Base-by-base conservation (phyloP, 1,139 yeast species). In the Lodderomyces pseudojiufengensis region DNA sequence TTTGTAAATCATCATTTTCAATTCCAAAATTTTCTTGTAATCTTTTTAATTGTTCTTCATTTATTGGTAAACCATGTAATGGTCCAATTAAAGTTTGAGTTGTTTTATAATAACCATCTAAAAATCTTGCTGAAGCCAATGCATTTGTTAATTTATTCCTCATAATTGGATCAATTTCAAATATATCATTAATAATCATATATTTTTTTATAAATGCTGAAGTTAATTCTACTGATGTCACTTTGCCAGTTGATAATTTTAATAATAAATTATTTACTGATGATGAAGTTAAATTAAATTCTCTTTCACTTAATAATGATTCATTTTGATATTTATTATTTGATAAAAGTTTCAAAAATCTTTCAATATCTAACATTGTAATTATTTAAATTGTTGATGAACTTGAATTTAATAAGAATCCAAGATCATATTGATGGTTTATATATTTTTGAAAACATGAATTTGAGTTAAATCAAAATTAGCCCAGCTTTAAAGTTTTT, bases 21-120 rank as follows among this genome's bases (percentile, higher is more conserved):
- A 7, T 9, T 25, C 5, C 10, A 12, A n/a, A n/a, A 14, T 14
- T 12, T 12, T 3, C 7, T 18, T 29, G n/a, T 2, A 25, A 13
- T 10, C 4, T 10, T 9, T 8, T 14, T 18, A 41, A 32, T 30
- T 41, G 45, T 3, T 27, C 16, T 2, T 16, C 14, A 14, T 86
- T 76, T 33, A 82, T 63, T 8, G 88, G 88, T 39, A 83, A 59
- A 3, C 90, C 92, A 36, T 83, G 86, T 24, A 82, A 57, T 5
- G 82, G 80, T 11, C 84, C 84, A 10, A 61, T 39, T 0, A 61
- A 42, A 9, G 29, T 14, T 33, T 61, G 52, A n/a, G 55, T 54
- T 27, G 50, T 40, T 4, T 43, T 43, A 41, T 49, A 57, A 33
- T 52, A 55, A 9, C 54, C 59, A 45, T 78, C 84, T 9, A 68